Conservation (phyloP, 83 land plant genomes). For the Larix sibirica region DNA sequence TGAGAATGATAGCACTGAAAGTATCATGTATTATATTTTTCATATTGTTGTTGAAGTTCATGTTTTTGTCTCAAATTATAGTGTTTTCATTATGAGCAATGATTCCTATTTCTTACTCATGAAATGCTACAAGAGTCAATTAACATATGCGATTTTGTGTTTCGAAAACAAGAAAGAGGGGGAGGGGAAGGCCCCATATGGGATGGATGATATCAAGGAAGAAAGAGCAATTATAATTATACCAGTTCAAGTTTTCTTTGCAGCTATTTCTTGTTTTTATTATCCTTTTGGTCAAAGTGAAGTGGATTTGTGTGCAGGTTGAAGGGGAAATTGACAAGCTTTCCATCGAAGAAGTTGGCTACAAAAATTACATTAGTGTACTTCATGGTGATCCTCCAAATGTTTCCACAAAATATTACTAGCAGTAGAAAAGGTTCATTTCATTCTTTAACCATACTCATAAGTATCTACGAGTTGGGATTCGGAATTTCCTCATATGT, state of each 20-base stretch:
- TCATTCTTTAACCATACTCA: background rate
- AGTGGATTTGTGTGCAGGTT: constrained; percentile 45
- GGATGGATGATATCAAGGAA: constrained; percentile 80
- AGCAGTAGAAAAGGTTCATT: constrained; percentile 37
- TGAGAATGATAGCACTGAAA: background rate
- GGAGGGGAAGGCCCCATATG: constrained; percentile 76
- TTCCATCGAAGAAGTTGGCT: constrained; percentile 94
- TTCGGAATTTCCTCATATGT: too few species aligned
- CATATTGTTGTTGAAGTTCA: background rate
- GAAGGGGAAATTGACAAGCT: constrained; percentile 99
- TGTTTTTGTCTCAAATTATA: background rate
- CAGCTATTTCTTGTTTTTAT: background rate
- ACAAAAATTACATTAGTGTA: constrained; percentile 87
- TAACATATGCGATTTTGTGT: background rate
- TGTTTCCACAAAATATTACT: constrained; percentile 62
- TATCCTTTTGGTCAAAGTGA: background rate
- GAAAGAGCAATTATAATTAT: constrained; percentile 82
- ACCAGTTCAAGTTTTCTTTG: constrained; percentile 9
- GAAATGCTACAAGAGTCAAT: background rate
- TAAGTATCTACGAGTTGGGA: too few species aligned
- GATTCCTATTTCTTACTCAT: background rate
- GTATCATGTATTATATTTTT: background rate
- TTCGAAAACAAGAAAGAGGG: constrained; percentile 42
- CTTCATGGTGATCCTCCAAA: constrained; percentile 91
- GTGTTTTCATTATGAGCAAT: background rate